Conservation (phyloP, 352 stramenopile species). For the Globisporangium spiculum region DNA sequence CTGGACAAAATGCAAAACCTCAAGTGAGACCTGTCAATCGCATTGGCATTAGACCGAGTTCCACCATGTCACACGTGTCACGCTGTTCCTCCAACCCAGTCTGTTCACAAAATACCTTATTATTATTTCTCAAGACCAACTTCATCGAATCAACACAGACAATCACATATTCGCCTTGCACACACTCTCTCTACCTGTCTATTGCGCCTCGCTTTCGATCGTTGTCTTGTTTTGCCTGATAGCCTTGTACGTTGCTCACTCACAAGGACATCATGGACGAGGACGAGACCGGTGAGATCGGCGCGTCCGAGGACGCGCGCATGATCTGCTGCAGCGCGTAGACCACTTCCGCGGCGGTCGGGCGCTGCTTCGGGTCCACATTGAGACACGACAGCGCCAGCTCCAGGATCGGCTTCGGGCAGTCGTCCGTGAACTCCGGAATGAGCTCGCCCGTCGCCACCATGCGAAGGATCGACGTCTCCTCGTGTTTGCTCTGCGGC, state of each 20-base stretch:
- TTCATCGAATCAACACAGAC: background rate
- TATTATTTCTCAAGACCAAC: background rate
- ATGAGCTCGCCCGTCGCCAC: constrained; percentile 56
- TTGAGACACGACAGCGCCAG: constrained; percentile 49
- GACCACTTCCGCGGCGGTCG: constrained; percentile 51
- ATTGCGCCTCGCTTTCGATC: background rate
- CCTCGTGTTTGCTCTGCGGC: constrained; percentile 40
- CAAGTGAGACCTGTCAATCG: background rate
- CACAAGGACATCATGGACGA: constrained; percentile 22
- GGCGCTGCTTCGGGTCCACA: constrained; percentile 53
- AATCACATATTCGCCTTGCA: background rate
- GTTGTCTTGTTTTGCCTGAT: background rate
- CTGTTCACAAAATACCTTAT: background rate
- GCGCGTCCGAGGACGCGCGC: constrained; percentile 16
- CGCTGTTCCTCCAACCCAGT: background rate
- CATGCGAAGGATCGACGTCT: constrained; percentile 60
- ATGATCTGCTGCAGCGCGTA: constrained; percentile 60
- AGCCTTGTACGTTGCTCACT: background rate
- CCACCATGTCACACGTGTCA: background rate
- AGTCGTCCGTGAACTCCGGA: constrained; percentile 49
- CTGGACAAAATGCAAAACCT: background rate
- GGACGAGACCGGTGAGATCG: constrained; percentile 20
- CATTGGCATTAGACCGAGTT: background rate
- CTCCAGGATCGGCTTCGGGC: constrained; percentile 40
- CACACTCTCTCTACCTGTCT: background rate